These are phyloP conservation scores for Cladosporium sp. DNA, from an alignment of 2,329 filamentous ascomycete species.

Conservation along the genomic window DNA sequence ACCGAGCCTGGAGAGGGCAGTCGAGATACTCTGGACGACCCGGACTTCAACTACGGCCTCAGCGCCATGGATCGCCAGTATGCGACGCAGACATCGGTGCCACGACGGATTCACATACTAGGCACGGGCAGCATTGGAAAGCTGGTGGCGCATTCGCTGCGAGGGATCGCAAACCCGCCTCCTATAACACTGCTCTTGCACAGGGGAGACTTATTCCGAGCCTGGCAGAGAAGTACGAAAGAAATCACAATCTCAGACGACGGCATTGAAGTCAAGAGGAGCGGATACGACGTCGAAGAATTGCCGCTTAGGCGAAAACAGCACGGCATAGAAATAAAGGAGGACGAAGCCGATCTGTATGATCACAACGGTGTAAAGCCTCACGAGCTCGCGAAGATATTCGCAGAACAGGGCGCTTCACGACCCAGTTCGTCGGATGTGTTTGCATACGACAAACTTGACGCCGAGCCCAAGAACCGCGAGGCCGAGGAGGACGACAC, in stretches of 20 bases:
- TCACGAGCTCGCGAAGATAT: slow-evolving; percentile 29
- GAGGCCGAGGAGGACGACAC: slow-evolving; percentile 24
- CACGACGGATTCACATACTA: slow-evolving; percentile 69
- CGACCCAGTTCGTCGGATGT: no score
- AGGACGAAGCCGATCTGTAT: slow-evolving; percentile 26
- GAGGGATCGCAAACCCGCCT: slow-evolving; percentile 60
- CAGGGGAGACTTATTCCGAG: slow-evolving; percentile 44
- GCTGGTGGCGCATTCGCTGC: slow-evolving; percentile 73
- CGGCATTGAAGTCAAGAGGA: slow-evolving; percentile 38
- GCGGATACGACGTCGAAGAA: slow-evolving; percentile 50
- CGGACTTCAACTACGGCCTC: slow-evolving; percentile 16
- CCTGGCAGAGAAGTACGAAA: slow-evolving; percentile 51
- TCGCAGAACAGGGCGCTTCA: neutral
- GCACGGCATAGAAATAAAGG: slow-evolving; percentile 35
- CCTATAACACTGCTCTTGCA: slow-evolving; percentile 82
- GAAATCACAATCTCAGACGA: slow-evolving; percentile 50
- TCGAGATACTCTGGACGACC: neutral
- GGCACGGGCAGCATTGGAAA: slow-evolving; percentile 80
- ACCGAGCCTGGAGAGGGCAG: neutral
- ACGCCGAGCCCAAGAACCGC: neutral
- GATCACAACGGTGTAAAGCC: slow-evolving; percentile 28
- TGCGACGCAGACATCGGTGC: slow-evolving; percentile 26
- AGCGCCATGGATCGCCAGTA: slow-evolving; percentile 34
- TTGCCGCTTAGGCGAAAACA: slow-evolving; percentile 37
- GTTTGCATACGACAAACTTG: neutral